Evolutionary conservation across 2,329 filamentous ascomycete species (phyloP), one percentile per base, ranked within the genome.

Genomic region (Phialocephala subalpina): DNA sequence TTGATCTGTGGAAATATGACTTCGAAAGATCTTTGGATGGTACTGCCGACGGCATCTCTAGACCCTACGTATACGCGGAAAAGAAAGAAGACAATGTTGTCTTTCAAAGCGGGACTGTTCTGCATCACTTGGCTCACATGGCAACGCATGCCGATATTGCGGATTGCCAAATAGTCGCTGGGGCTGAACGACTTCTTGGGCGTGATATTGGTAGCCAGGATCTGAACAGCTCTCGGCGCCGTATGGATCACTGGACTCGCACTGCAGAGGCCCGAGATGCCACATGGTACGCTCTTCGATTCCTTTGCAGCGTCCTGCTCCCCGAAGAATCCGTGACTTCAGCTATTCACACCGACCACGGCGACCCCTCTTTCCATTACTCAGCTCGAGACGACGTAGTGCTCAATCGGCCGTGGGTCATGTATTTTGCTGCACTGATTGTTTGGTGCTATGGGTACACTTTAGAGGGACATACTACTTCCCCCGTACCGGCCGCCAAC

Each of bases 401-500:
- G 1, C 85, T 98, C 66, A 97, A 98, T 75, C 86, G 96, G 18
- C 93, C 95, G 0, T 99, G 96, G 95, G 94, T 97, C 12, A 83
- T 98, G 60, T 99, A 97, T 79, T 97, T 97, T 76, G 93, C 96
- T 0, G 90, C 90, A 0, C 84, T 99, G 16, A 93, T 97, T 25
- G 92, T 98, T 0, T 99, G 96, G 96, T 93, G 90, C 67, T 99
- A 98, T 74, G 95, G 94, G 2, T 97, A 90, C 76, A 94, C 95
- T 0, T 82, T 97, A 22, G 96, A 98, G 72, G 96, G 96, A 0
- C 87, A 93, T 0, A 87, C 92, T 64, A 81, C 84, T 6, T 79
- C 78, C 3, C 74, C 80, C 1, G 72, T 79, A 12, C 77, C 77
- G 1, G 72, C 80, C 62, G 59, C 84, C 79, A 71, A 80, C 81